Evolutionary conservation across 208 protist species (phyloP).

Genomic region (Phytomonas sp.): DNA sequence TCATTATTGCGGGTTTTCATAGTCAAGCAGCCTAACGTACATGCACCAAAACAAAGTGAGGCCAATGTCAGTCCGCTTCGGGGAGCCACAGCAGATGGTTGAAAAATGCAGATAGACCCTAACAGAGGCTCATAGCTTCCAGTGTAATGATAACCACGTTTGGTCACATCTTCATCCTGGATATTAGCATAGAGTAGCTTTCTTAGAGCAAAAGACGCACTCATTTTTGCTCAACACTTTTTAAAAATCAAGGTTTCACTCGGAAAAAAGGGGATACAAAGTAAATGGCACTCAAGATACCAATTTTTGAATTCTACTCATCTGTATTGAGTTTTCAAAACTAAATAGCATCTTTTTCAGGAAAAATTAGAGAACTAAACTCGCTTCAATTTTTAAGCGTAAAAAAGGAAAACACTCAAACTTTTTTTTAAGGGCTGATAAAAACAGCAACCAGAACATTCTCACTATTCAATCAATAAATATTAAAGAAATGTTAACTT

Average conservation of each 20-base stretch:
- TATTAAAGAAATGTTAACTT: neutral
- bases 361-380: neutral
- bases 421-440: neutral
- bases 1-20: slow-evolving; percentile 75
- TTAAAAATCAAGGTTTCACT: neutral
- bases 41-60: slow-evolving; percentile 35
- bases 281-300: neutral
- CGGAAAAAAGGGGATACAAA: slow-evolving; percentile 8
- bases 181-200: slow-evolving; percentile 51
- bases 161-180: slow-evolving; percentile 33
- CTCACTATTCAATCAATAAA: neutral
- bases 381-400: neutral
- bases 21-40: slow-evolving; percentile 49
- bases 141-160: slow-evolving; percentile 60
- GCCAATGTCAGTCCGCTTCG: slow-evolving; percentile 42
- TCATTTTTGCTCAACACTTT: slow-evolving; percentile 27
- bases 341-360: neutral
- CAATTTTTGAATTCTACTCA: neutral
- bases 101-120: slow-evolving; percentile 25
- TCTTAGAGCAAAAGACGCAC: slow-evolving; percentile 56
- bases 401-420: slow-evolving; percentile 3
- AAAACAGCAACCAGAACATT: slow-evolving; percentile 9
- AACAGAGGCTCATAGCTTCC: slow-evolving; percentile 56
- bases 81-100: slow-evolving; percentile 44
- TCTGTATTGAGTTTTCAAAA: neutral